Conservation (phyloP, 2,329 filamentous ascomycete genomes). For the Sporothrix humicola region DNA sequence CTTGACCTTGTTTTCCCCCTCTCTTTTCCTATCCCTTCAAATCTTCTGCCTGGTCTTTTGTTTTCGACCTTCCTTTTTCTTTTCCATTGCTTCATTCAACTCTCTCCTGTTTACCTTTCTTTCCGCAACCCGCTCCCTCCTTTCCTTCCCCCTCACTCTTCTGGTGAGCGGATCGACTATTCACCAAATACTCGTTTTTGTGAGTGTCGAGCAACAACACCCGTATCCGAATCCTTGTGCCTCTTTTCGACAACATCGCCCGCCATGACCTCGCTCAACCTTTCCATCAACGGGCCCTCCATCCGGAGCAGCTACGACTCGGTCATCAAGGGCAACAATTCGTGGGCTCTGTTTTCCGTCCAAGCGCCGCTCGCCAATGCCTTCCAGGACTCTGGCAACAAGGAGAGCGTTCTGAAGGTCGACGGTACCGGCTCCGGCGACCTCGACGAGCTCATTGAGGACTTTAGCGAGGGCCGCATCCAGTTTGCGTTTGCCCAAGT, state of each 20-base stretch:
- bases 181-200: slow-evolving; percentile 16
- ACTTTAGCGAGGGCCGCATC: slow-evolving; percentile 94
- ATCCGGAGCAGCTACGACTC: slow-evolving; percentile 80
- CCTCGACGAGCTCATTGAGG: slow-evolving; percentile 85
- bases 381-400: slow-evolving; percentile 83
- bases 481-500: slow-evolving; percentile 98
- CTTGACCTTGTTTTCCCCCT: slow-evolving; percentile 15
- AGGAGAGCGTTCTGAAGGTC: slow-evolving; percentile 95
- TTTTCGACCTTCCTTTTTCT: slow-evolving; percentile 11
- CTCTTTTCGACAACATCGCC: neutral
- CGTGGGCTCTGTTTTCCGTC: slow-evolving; percentile 91
- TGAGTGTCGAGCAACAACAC: slow-evolving; percentile 22
- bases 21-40: slow-evolving; percentile 25
- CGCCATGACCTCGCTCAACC: slow-evolving; percentile 77
- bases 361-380: slow-evolving; percentile 90
- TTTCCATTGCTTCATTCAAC: neutral
- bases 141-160: neutral
- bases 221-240: neutral
- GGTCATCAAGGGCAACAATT: slow-evolving; percentile 59
- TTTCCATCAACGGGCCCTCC: slow-evolving; percentile 78
- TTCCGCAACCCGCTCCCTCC: neutral
- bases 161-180: slow-evolving; percentile 16
- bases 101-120: neutral
- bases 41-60: slow-evolving; percentile 14
- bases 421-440: slow-evolving; percentile 89